Conservation (phyloP, 2,329 filamentous ascomycete genomes). For the Scedosporium aurantiacum region DNA sequence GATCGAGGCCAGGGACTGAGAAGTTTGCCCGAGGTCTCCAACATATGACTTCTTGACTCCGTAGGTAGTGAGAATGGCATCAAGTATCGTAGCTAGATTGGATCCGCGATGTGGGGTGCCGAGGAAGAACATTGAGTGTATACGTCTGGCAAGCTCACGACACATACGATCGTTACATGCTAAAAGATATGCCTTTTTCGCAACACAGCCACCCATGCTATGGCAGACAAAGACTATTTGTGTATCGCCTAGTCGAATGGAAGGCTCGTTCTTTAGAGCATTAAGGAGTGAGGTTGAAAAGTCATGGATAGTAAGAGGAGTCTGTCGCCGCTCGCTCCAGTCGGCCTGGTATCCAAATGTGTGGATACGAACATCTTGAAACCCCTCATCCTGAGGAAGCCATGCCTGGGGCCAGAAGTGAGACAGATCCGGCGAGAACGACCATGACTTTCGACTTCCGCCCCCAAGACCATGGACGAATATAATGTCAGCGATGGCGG, state of each 20-base stretch:
- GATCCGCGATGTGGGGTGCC: slow-evolving; percentile 30
- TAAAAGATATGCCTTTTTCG: slow-evolving; percentile 25
- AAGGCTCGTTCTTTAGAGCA: neutral
- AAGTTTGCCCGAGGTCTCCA: neutral
- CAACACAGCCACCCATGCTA: slow-evolving; percentile 32
- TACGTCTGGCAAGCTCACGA: slow-evolving; percentile 16
- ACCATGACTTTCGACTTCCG: slow-evolving; percentile 24
- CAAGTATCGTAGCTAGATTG: slow-evolving; percentile 23
- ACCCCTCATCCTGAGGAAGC: slow-evolving; percentile 20
- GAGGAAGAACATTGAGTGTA: slow-evolving; percentile 26
- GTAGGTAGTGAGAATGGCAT: slow-evolving; percentile 20
- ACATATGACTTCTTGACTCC: neutral
- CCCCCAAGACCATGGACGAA: slow-evolving; percentile 31
- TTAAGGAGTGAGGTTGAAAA: neutral
- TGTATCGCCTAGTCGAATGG: slow-evolving; percentile 8
- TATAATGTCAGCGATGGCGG: slow-evolving; percentile 16
- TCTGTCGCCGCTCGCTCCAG: slow-evolving; percentile 15
- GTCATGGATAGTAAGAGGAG: slow-evolving; percentile 11
- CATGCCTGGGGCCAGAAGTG: slow-evolving; percentile 26
- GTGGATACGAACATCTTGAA: slow-evolving; percentile 20
- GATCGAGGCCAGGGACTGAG: neutral
- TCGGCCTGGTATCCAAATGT: slow-evolving; percentile 25
- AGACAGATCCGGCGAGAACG: slow-evolving; percentile 13
- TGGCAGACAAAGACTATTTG: slow-evolving; percentile 32
- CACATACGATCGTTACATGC: slow-evolving; percentile 20